Conservation (phyloP, 2,329 filamentous ascomycete species). For the Fusarium sarcochroum region DNA sequence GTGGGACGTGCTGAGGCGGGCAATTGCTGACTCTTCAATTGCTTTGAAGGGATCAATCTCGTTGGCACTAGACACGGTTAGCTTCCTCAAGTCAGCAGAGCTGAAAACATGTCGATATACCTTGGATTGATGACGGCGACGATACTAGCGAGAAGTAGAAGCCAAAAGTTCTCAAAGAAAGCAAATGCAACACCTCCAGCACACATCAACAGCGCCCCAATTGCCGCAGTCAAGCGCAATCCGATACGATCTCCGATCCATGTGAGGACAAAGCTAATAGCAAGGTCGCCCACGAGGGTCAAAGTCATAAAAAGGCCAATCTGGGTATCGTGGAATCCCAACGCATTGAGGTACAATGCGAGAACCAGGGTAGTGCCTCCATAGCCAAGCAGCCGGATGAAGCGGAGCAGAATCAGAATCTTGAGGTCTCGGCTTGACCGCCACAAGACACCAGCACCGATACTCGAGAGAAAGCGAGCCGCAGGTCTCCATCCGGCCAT, state of each 20-base stretch:
- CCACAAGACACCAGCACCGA: conserved; percentile 40
- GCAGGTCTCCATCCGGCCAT: conserved; percentile 23
- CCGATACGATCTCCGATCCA: conserved; percentile 41
- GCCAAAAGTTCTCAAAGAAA: conserved; percentile 40
- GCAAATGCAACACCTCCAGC: conserved; percentile 35
- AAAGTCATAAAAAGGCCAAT: conserved; percentile 44
- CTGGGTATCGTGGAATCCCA: conserved; percentile 37
- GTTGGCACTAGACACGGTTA: conserved; percentile 30
- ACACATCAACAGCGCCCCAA: conserved; percentile 40
- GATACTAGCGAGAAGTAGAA: conserved; percentile 36
- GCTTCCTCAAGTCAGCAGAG: not conserved
- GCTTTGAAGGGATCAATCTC: conserved; percentile 47
- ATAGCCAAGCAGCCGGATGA: conserved; percentile 40
- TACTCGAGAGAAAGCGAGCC: conserved; percentile 27
- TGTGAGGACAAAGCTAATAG: conserved; percentile 43
- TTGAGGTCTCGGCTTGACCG: conserved; percentile 39
- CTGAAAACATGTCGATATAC: not conserved
- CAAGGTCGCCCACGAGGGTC: conserved; percentile 42
- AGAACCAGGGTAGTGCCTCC: conserved; percentile 42
- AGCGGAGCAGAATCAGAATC: conserved; percentile 39
- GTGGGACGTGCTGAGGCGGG: conserved; percentile 36
- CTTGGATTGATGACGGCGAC: conserved; percentile 42
- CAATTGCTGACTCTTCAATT: conserved; percentile 43
- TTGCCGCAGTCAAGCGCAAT: conserved; percentile 23
- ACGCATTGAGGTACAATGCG: conserved; percentile 40